Base-by-base conservation (phyloP, 768 basidiomycete genomes). In the Pleurotus giganteus region DNA sequence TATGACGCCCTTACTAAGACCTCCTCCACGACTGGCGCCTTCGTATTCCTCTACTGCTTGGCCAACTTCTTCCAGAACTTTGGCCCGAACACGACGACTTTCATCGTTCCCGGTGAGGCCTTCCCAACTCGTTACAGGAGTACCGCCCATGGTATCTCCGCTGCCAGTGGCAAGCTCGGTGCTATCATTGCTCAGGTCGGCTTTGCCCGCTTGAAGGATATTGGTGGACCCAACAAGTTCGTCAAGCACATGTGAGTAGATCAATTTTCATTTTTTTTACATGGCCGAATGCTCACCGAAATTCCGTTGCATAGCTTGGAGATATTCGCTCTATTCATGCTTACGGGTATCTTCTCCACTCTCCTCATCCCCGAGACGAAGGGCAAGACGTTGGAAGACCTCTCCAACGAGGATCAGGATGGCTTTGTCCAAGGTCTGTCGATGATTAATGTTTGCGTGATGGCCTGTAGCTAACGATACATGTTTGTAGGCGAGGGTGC, bases 1-100 rank as follows among this genome's bases (percentile, higher is more conserved):
- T 90, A 80, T 58, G 75, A 88, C 65, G 76, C 72, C 60, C 75
- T 85, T 47, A 84, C 45, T 46, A 74, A 77, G 29, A 78, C 76
- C 1, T 2, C 60, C 2, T 7, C 66, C 1, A 67, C 71, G 19
- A 77, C 46, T 12, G 81, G 82, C 27, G 89, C 77, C 1, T 92
- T 94, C 66, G 84, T 91, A 44, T 86, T 88, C 74, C 79, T 91
- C 24, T 94, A 94, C 74, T 89, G 89, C 66, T 73, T 94, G 15
- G 81, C 89, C 61, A 88, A 89, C 66, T 91, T 91, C 74, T 91
- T 92, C 87, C 88, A 91, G 74, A 93, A 93, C 71, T 93, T 91
- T 58, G 91, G 89, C 1, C 88, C 86, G 12, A 90, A 91, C 61
- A 80, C 80, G 0, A 92, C 89, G 0, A 92, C 90, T 0, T 93